Evolutionary conservation across 306 rosid genomes (phyloP), one percentile per base, ranked within the genome.

Genomic region (Mucuna pruriens): DNA sequence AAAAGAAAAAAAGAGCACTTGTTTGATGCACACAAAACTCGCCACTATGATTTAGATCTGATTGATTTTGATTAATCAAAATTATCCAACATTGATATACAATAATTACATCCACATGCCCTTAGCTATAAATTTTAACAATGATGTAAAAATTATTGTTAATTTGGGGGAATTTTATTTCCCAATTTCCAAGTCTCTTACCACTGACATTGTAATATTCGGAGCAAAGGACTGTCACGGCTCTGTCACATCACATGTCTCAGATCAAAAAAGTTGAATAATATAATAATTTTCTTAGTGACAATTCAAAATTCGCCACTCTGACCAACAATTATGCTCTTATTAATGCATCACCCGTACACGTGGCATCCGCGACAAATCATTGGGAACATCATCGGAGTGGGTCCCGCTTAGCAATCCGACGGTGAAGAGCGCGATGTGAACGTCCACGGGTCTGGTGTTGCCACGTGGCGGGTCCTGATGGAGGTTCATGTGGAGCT

Each of bases 331-430:
- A 71, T 89, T 85, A 85, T 82, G 81, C 90, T 87, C 74, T 82
- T 76, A 71, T 82, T 79, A 78, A 87, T 79, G 82, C 69, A 87
- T 80, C 82, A 71, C 77, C 90, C 88, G 82, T 80, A 84, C 91
- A 89, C 91, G 92, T 87, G 92, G 83, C 83, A 74, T 7, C 80
- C 16, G 7, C 0, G 65, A 49, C 11, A 82, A 78, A 86, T 91
- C 82, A 86, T 91, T 78, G 92, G 92, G 90, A 87, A 85, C 82
- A 78, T 86, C 89, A 87, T 89, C 86, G 3, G 0, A 0, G 3
- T 33, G 76, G 88, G 90, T 58, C 90, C 90, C 92, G 72, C 81
- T 0, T 9, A 0, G 9, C 3, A 31, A 9, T 22, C 52, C 11
- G 3, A 51, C 57, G 58, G 44, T 22, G 16, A 13, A 29, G 0